phyloP scores from a whole-genome alignment of 164 flowering plant species.

The Hamamelis virginiana region DNA sequence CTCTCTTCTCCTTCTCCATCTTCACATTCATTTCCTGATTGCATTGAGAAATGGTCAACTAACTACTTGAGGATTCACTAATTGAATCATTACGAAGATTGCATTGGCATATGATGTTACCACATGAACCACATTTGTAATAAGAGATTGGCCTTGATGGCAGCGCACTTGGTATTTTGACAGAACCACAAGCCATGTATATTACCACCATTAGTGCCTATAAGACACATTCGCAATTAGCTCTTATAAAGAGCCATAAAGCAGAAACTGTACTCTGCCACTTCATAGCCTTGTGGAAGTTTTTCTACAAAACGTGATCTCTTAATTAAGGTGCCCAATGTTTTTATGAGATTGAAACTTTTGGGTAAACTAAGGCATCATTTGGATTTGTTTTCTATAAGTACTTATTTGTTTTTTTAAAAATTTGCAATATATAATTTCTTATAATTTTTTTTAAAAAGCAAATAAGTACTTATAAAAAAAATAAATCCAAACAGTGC shows the following conservation, averaged over 20 bases:
- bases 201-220: conserved; percentile 34
- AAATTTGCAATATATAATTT: too few relatives aligned
- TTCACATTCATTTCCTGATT: too few relatives aligned
- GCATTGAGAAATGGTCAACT: conserved; percentile 14
- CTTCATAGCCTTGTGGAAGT: conserved; percentile 40
- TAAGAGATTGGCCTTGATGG: conserved; percentile 5
- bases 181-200: conserved; percentile 20
- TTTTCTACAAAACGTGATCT: too few relatives aligned
- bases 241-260: conserved; percentile 30
- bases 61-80: conserved; percentile 40
- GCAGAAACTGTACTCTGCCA: conserved; percentile 23
- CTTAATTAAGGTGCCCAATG: too few relatives aligned
- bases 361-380: too few relatives aligned
- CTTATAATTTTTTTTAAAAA: too few relatives aligned
- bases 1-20: too few relatives aligned
- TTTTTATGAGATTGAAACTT: too few relatives aligned
- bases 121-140: conserved; percentile 27
- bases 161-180: conserved; percentile 19
- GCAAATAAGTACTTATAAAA: too few relatives aligned
- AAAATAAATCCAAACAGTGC: too few relatives aligned
- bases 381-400: too few relatives aligned
- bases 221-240: conserved; percentile 35
- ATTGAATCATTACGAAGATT: conserved; percentile 19
- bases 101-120: conserved; percentile 22
- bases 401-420: too few relatives aligned